Base-by-base conservation (phyloP, 345 rosid species). In the Clarkia xantiana region DNA sequence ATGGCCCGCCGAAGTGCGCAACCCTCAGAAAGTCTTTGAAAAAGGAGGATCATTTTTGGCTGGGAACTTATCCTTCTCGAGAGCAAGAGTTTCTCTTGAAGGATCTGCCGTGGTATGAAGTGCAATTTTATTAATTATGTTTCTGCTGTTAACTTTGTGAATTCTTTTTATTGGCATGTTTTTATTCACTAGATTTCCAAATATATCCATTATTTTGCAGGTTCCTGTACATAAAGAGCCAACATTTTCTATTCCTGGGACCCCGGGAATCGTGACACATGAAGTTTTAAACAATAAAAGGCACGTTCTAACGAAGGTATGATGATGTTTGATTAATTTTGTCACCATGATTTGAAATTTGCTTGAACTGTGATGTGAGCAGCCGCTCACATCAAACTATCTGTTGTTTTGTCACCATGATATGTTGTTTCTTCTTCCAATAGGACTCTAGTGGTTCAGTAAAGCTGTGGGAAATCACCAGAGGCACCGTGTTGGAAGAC, bases 81-180 rank as follows among this genome's bases (percentile, higher is more conserved):
- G 99, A 77, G 91, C 97, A 52, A 78, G 97, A 68, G 84, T 82
- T 58, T 93, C 99, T 39, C 70, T 93, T 57, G 99, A 93, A 77
- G 99, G 97, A 65, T 77, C 82, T 57, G 80, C 76, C 18, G 94
- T 82, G 1, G 99, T 93, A 77, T 77, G 95, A 71, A 57, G 49
- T 58, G 42, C 44, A n/a, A n/a, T n/a, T n/a, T n/a, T 52, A 19
- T 18, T 18, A 14, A 14, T 45, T 53, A 50, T 48, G 48, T 41
- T 43, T 57, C 42, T 2, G 16, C 39, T 29, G 54, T 54, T 23
- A 42, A 25, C 44, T 5, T 40, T 23, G 16, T 40, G 40, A 42
- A 40, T 48, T 23, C 17, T 55, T 9, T 13, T 2, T 49, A n/a
- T 29, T 29, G 36, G 36, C 4, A 29, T 29, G 36, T 29, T 29